Conservation (phyloP, 2,329 filamentous ascomycete genomes). For the Lecanicillium sp. region DNA sequence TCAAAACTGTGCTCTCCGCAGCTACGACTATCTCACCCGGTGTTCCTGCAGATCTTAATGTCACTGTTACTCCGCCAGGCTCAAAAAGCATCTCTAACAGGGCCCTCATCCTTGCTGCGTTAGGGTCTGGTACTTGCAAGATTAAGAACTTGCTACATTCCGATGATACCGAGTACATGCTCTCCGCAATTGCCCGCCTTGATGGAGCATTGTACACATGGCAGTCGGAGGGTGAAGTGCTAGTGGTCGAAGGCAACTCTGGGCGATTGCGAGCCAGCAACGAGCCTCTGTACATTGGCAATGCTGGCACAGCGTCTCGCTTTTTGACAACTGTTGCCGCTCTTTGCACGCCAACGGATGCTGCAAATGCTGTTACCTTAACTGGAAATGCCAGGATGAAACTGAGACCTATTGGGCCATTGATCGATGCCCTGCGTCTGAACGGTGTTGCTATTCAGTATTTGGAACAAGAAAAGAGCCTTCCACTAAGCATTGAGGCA, state of each 20-base stretch:
- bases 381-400: constrained; percentile 98
- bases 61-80: constrained; percentile 80
- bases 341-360: constrained; percentile 60
- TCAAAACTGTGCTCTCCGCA: constrained; percentile 74
- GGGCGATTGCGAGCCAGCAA: constrained; percentile 70
- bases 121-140: constrained; percentile 76
- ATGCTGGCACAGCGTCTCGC: constrained; percentile 90
- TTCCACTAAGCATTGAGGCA: constrained; percentile 77
- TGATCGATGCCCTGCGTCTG: constrained; percentile 79
- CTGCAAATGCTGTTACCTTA: constrained; percentile 60
- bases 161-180: constrained; percentile 95
- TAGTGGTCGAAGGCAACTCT: constrained; percentile 86
- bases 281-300: constrained; percentile 82
- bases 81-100: constrained; percentile 98
- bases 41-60: constrained; percentile 54
- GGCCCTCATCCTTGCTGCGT: constrained; percentile 84
- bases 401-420: constrained; percentile 81
- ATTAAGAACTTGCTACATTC: constrained; percentile 92
- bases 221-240: constrained; percentile 88
- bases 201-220: constrained; percentile 84
- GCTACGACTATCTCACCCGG: constrained; percentile 67
- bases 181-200: constrained; percentile 79
- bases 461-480: constrained; percentile 70
- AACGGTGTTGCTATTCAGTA: constrained; percentile 89
- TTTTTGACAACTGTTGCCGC: constrained; percentile 90